Base-by-base conservation (phyloP, 129 eudicot species). In the Helianthus annuus region DNA sequence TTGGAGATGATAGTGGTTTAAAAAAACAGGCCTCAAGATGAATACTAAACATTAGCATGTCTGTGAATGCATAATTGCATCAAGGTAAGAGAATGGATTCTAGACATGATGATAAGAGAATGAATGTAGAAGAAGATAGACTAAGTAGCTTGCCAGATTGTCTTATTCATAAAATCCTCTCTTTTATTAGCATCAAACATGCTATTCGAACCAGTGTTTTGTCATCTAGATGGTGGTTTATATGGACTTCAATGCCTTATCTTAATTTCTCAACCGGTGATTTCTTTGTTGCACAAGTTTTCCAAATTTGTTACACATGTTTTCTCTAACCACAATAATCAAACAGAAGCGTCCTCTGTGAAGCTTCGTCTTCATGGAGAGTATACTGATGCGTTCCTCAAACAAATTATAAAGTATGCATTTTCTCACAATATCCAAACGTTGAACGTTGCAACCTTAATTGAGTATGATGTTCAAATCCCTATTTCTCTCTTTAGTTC, bases 61-160 rank as follows among this genome's bases (percentile, higher is more conserved):
- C 22, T 19, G 22, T 19, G 0, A 19, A 19, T 19, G 22, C 22
- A 19, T 19, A 27, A 27, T 39, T 39, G 45, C 8, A 39, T 39
- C 7, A 61, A 61, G 39, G 22, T 13, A 42, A 42, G 16, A 49
- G 55, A 66, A 42, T 45, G 54, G 40, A 22, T 11, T 3, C 14
- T 11, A 11, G 69, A 15, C 6, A 13, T n/a, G 29, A 17, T n/a
- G 15, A 10, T 3, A 42, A 0, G 39, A 29, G 62, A 69, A 14
- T 7, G 48, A 38, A 15, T 16, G 48, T 36, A 42, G 54, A 59
- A 46, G 63, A 19, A 0, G 78, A 73, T 40, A 63, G 78, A 63
- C n/a, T 73, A 36, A 73, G 78, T 54, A 73, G 63, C 44, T 71
- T 71, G 68, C 68, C 76, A 0, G 76, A 71, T 24, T 54, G 24